Conservation (phyloP, 2,329 filamentous ascomycete genomes). For the Talaromyces amestolkiae region DNA sequence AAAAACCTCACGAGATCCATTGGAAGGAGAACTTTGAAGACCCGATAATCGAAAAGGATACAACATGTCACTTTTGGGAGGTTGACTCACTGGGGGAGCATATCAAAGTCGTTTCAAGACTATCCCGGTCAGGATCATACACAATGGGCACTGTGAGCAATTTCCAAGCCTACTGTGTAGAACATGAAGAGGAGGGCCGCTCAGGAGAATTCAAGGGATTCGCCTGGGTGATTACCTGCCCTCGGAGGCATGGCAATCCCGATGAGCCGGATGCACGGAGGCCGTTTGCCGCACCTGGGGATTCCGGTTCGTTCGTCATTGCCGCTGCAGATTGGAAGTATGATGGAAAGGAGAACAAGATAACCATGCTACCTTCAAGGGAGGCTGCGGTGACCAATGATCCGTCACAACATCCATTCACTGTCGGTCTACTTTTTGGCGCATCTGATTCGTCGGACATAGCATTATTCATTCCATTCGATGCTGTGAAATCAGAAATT, state of each 20-base stretch:
- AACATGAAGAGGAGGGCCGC: neutral
- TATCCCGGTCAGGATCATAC: neutral
- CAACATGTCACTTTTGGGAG: neutral
- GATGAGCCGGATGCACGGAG: no score
- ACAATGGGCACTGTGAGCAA: neutral
- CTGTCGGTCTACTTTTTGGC: conserved; percentile 1
- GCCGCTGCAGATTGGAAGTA: neutral
- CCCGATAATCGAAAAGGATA: neutral
- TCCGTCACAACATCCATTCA: neutral
- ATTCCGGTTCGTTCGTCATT: conserved; percentile 12
- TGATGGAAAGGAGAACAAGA: neutral
- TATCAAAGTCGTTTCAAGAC: neutral
- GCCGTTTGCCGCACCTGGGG: neutral
- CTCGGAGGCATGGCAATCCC: neutral
- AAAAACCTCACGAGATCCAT: neutral
- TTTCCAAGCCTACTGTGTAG: neutral
- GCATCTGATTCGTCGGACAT: neutral
- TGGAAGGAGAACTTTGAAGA: neutral
- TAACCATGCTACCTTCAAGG: neutral
- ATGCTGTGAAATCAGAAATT: conserved; percentile 10
- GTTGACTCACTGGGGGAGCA: neutral
- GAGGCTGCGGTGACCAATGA: neutral
- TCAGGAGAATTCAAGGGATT: accelerated
- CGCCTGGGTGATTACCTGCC: neutral
- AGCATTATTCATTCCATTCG: conserved; percentile 3